Base-by-base conservation (phyloP, 2,329 filamentous ascomycete genomes). In the Cladosporium oxysporum region DNA sequence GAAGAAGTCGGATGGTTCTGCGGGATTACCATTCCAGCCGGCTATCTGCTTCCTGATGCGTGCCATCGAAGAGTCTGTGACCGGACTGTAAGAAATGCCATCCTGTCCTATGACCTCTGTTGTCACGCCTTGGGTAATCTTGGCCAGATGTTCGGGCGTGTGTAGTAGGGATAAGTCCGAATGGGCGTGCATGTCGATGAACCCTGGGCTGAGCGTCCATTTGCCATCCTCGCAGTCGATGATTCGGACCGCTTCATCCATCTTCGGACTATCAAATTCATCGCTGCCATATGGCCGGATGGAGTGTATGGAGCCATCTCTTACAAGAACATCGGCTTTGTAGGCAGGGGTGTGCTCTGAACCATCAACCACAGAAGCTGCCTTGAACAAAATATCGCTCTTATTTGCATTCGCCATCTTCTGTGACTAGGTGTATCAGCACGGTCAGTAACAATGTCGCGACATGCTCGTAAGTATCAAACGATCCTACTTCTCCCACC, bases 141-240 rank as follows among this genome's bases (percentile, higher is more conserved):
- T 74, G 14, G 72, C 72, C 33, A 68, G 50, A 37, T 74, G 72
- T 5, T 67, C 59, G 4, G 71, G 71, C 3, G 71, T 74, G 53
- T 73, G 71, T 2, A 74, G 69, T 5, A 74, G 65, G 5, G 71
- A 72, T 12, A 74, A 67, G 58, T 74, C 72, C 16, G 70, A 72
- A 47, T 74, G 72, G n/a, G 72, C 72, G 55, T 74, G 72, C 72
- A 74, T 74, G 60, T 74, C 72, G 41, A 74, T 74, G 62, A 74
- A 74, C 23, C 72, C 72, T 12, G 72, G 72, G 52, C 63, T 69
- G n/a, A 74, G 66, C n/a, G 62, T 66, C 68, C 69, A 74, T 61
- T 65, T 69, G 31, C 72, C 72, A 44, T 63, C 33, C 33, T 72
- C 69, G 64, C 72, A 73, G 62, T 74, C 72, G 10, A 74, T 66